Percentiles rank a stretch among this genome's conserved stretches.
These are phyloP conservation scores for Fusarium sp. DNA, from an alignment of 2,329 filamentous ascomycete genomes.

Conservation along the genomic window DNA sequence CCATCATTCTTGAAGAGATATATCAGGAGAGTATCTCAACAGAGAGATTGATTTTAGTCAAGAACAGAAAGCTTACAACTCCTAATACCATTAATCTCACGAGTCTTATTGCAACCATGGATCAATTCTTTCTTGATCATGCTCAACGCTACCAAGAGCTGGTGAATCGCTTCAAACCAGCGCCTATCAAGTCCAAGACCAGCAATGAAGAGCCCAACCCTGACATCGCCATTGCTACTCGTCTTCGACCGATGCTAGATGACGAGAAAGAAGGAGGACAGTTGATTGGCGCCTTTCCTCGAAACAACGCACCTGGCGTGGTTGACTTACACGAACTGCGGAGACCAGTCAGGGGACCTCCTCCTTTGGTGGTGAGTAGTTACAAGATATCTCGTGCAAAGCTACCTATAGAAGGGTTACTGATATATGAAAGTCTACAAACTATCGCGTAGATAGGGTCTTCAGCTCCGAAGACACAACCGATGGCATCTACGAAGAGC, in stretches of 20 bases:
- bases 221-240: conserved; percentile 50
- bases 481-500: conserved; percentile 52
- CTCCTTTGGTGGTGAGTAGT: conserved; percentile 46
- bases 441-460: conserved; percentile 48
- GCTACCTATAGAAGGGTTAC: too few species aligned
- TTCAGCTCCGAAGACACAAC: conserved; percentile 50
- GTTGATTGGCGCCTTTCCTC: conserved; percentile 31
- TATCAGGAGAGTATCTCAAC: not conserved
- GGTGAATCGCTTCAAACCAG: conserved; percentile 43
- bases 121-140: conserved; percentile 47
- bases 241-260: conserved; percentile 49
- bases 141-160: conserved; percentile 43
- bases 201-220: conserved; percentile 12
- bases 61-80: not conserved
- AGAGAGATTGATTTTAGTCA: not conserved
- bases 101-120: conserved; percentile 36
- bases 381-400: not conserved
- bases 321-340: conserved; percentile 52
- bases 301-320: not conserved
- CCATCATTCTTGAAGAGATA: conserved; percentile 1
- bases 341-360: conserved; percentile 44
- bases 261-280: conserved; percentile 47
- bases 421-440: conserved; percentile 43
- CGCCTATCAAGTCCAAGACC: conserved; percentile 1
- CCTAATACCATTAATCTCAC: not conserved